phyloP scores from a whole-genome alignment of 257 asterid genomes.

The Solanum medicagineum region DNA sequence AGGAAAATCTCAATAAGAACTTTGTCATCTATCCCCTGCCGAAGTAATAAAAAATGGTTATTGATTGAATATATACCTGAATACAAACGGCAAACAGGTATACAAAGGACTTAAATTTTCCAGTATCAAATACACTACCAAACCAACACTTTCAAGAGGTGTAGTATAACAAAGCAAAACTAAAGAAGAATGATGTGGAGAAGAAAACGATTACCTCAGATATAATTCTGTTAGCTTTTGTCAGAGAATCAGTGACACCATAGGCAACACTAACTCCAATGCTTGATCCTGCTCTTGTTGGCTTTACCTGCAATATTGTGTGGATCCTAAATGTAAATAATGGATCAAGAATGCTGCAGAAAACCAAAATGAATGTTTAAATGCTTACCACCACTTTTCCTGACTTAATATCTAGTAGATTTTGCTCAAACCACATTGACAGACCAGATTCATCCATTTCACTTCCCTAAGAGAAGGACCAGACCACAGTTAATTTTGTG shows the following conservation, averaged over 20 bases:
- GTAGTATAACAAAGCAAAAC: background rate
- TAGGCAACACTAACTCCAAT: constrained; percentile 88
- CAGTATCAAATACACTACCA: background rate
- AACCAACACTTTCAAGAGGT: background rate
- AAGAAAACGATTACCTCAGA: constrained; percentile 45
- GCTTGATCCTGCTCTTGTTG: constrained; percentile 87
- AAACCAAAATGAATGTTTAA: background rate
- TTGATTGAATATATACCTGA: background rate
- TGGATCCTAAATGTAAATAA: background rate
- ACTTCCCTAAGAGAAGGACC: constrained; percentile 35
- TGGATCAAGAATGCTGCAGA: background rate
- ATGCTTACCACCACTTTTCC: constrained; percentile 88
- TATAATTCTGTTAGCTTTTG: constrained; percentile 54
- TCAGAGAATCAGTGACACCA: constrained; percentile 69
- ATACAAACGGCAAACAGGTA: constrained; percentile 1
- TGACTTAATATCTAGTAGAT: constrained; percentile 34
- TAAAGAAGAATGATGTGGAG: constrained; percentile 1
- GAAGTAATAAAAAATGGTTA: constrained; percentile 1
- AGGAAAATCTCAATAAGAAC: constrained; percentile 70
- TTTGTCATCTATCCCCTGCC: constrained; percentile 80
- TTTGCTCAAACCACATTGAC: constrained; percentile 42
- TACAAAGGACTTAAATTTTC: background rate
- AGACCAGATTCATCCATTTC: constrained; percentile 41
- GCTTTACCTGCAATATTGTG: constrained; percentile 59
- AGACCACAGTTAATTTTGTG: background rate